Evolutionary conservation across 768 basidiomycete species (phyloP), one percentile per base, ranked within the genome.

Genomic region (Termitomyces sp.): DNA sequence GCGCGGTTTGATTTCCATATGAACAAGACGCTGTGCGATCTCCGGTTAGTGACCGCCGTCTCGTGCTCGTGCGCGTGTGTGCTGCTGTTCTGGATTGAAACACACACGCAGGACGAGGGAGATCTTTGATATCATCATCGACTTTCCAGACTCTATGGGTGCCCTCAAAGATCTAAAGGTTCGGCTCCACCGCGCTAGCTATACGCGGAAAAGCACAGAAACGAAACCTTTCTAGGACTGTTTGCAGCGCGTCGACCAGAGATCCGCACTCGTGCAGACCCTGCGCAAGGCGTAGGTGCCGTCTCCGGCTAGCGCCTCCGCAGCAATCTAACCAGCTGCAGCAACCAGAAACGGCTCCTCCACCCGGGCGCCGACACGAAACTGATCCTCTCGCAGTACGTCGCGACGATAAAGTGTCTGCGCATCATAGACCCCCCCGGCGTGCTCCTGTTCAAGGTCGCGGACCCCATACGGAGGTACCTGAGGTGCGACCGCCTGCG

Each of bases 321-420:
- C 26, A 22, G 8, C 22, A 18, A 41, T 13, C 51, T 56, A 47
- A 57, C 5, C 68, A 15, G 29, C 4, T 7, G 28, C 67, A 97
- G 93, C 10, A 94, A 92, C 65, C 82, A 81, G 56, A 88, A 87
- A 66, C 88, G 97, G 5, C 80, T 99, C 1, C 83, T 99, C 6
- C 95, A 98, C 66, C 97, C 96, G 1, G 97, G 96, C 3, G 93
- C 94, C 5, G 94, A 94, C 62, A 99, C 97, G 0, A 90, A 89
- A 66, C 84, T 91, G 59, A 94, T 99, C 57, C 75, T 98, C 13
- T 75, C 83, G 0, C 88, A 91, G 77, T 99, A 99, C 70, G 91
- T 98, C 10, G 84, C 88, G 1, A 94, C 92, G 1, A 98, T 99
- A 66, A 87, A 89, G 60, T 94, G 91, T 67, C 75, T 99, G 16